Evolutionary conservation across 78 protist genomes (phyloP).

Genomic region (Dictyostelium discoideum): DNA sequence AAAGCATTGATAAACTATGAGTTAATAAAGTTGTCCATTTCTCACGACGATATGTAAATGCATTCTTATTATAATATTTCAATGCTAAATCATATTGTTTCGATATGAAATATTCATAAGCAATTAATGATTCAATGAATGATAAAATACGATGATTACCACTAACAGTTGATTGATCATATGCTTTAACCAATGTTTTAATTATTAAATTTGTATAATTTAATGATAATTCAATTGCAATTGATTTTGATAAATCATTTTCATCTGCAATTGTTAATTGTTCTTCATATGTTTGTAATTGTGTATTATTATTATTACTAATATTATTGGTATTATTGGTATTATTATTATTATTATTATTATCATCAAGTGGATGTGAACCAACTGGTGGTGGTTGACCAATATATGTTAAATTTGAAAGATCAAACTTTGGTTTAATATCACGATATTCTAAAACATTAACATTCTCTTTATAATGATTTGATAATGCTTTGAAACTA

Average conservation of each 20-base stretch:
- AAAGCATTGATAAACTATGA: slow-evolving; percentile 45
- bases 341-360: not conserved
- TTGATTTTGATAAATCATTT: slow-evolving; percentile 10
- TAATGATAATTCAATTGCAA: slow-evolving; percentile 32
- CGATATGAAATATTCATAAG: slow-evolving; percentile 58
- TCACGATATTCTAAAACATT: slow-evolving; percentile 20
- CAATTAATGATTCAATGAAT: slow-evolving; percentile 59
- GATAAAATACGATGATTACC: slow-evolving; percentile 44
- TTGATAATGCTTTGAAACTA: slow-evolving; percentile 13
- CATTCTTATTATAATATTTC: slow-evolving; percentile 51
- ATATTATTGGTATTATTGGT: not conserved
- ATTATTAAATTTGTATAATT: slow-evolving; percentile 27
- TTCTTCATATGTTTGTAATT: slow-evolving; percentile 1
- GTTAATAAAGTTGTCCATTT: slow-evolving; percentile 75
- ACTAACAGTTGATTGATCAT: slow-evolving; percentile 19
- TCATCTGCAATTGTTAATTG: not conserved
- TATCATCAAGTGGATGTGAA: slow-evolving; percentile 37
- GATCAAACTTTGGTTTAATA: slow-evolving; percentile 18
- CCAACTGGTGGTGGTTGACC: slow-evolving; percentile 76
- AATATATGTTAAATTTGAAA: slow-evolving; percentile 9
- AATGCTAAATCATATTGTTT: slow-evolving; percentile 47
- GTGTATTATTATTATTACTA: not conserved
- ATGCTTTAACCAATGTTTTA: not conserved
- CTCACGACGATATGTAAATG: slow-evolving; percentile 70
- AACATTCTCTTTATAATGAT: not conserved